Evolutionary conservation across 2,329 filamentous ascomycete genomes (phyloP).

Genomic region (Spiromastix sp.): DNA sequence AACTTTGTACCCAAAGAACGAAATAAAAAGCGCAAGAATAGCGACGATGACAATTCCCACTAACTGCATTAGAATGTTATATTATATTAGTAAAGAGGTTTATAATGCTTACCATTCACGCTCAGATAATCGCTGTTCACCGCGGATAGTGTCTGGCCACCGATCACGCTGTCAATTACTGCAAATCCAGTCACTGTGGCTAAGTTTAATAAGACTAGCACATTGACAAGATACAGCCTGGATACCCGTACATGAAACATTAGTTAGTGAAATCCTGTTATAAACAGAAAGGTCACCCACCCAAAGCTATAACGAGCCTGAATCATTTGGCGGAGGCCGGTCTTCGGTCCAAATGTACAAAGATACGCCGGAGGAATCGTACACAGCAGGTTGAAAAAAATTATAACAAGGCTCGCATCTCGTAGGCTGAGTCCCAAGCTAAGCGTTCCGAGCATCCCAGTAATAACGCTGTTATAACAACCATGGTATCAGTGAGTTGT

Average conservation of each 20-base stretch:
- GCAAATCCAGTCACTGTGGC: conserved; percentile 53
- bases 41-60: conserved; percentile 51
- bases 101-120: too few relatives aligned
- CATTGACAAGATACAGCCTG: conserved; percentile 30
- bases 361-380: conserved; percentile 16
- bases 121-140: conserved; percentile 46
- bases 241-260: background rate
- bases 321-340: conserved; percentile 22
- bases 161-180: conserved; percentile 55
- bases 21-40: conserved; percentile 52
- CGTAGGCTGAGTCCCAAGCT: conserved; percentile 10
- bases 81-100: too few relatives aligned
- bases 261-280: background rate
- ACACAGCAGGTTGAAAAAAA: conserved; percentile 22
- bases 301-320: conserved; percentile 21
- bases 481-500: too few relatives aligned
- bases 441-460: conserved; percentile 12
- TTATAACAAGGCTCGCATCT: conserved; percentile 10
- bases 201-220: conserved; percentile 53
- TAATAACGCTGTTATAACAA: conserved; percentile 7
- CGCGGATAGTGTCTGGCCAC: conserved; percentile 58
- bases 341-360: conserved; percentile 18
- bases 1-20: conserved; percentile 56
- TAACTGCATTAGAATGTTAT: too few relatives aligned
- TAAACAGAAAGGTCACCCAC: conserved; percentile 8